Evolutionary conservation across 2,329 filamentous ascomycete genomes (phyloP).

Genomic region (Pyricularia sp.): DNA sequence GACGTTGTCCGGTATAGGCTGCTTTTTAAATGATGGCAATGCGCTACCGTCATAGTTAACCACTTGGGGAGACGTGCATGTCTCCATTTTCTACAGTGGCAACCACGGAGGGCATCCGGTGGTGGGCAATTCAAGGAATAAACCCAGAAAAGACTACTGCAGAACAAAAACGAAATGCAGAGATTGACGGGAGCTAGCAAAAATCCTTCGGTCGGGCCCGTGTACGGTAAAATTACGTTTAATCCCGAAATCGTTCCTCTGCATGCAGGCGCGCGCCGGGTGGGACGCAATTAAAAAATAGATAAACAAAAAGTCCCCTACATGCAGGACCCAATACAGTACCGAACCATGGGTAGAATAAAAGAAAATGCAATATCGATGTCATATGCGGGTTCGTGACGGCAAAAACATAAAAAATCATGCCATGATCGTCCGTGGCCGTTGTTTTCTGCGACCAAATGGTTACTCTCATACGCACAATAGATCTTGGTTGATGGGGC

Average conservation of each 20-base stretch:
- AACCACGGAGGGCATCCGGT: background rate
- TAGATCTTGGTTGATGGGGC: background rate
- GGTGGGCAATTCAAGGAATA: background rate
- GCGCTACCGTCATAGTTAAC: background rate
- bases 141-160: background rate
- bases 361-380: background rate
- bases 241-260: background rate
- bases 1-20: background rate
- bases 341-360: too few relatives aligned
- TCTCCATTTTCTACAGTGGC: background rate
- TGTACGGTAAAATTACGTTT: background rate
- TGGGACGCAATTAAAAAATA: background rate
- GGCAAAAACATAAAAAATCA: background rate
- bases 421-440: background rate
- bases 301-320: too few relatives aligned
- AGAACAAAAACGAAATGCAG: background rate
- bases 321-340: too few relatives aligned
- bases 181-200: background rate
- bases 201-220: background rate
- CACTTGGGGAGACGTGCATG: background rate
- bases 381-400: background rate
- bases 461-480: background rate
- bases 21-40: background rate
- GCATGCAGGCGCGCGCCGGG: background rate
- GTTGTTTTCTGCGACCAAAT: background rate